These are phyloP conservation scores for Fusarium succisae DNA, from an alignment of 2,329 filamentous ascomycete species.

Conservation along the genomic window DNA sequence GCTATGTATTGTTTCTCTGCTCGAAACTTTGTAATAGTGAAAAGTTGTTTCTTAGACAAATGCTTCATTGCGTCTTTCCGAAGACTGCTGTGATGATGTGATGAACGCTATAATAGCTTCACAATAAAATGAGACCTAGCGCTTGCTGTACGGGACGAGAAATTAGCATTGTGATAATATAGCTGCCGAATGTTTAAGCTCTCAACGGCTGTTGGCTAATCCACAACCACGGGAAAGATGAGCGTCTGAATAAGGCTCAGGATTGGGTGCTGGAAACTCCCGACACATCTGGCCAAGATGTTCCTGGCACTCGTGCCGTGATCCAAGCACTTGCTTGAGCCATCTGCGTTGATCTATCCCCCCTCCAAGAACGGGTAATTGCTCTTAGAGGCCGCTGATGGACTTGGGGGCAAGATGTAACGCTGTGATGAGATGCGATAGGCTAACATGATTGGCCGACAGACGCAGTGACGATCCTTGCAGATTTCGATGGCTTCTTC, in stretches of 20 bases:
- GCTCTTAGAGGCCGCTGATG: constrained; percentile 21
- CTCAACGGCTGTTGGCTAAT: constrained; percentile 36
- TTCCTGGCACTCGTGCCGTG: constrained; percentile 34
- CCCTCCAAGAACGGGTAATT: constrained; percentile 18
- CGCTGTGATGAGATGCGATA: constrained; percentile 28
- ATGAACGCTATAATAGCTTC: not conserved
- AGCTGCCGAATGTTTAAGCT: constrained; percentile 16
- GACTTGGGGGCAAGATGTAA: constrained; percentile 32
- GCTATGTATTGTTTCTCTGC: constrained; percentile 7
- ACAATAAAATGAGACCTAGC: constrained; percentile 1
- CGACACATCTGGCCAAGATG: constrained; percentile 23
- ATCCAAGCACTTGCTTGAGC: constrained; percentile 5
- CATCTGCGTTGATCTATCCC: not conserved
- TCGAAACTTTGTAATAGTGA: not conserved
- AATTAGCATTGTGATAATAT: constrained; percentile 32
- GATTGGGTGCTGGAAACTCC: constrained; percentile 35
- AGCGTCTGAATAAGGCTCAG: constrained; percentile 35
- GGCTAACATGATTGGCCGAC: constrained; percentile 33
- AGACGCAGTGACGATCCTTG: constrained; percentile 31
- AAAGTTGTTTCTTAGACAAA: not conserved
- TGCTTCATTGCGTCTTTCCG: not conserved
- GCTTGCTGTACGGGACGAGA: constrained; percentile 14
- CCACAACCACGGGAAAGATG: constrained; percentile 32
- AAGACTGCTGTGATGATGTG: not conserved
- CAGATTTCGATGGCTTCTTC: constrained; percentile 14